phyloP scores from a whole-genome alignment of 352 stramenopile genomes.

The Globisporangium cylindrosporum region DNA sequence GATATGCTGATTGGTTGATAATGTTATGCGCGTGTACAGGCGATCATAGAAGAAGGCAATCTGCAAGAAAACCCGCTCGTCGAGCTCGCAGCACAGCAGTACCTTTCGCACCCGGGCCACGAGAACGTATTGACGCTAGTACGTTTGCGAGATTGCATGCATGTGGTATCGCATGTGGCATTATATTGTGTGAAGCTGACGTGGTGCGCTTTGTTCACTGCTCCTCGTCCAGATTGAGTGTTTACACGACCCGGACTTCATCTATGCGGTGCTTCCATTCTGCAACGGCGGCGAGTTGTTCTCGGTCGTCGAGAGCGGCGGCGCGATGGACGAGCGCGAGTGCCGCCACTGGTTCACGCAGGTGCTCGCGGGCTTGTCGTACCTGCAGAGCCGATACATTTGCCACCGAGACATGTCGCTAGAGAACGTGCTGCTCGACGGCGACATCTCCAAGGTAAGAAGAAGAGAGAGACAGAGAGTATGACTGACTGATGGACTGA shows the following conservation, averaged over 20 bases:
- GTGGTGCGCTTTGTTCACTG: background rate
- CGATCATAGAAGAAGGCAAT: conserved; percentile 85
- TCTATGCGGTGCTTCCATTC: conserved; percentile 83
- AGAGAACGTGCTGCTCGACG: conserved; percentile 84
- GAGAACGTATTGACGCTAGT: conserved; percentile 84
- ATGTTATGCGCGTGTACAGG: conserved; percentile 26
- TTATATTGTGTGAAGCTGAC: background rate
- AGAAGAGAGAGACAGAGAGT: background rate
- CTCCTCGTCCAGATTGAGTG: conserved; percentile 61
- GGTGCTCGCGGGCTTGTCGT: conserved; percentile 74
- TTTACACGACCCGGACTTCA: conserved; percentile 80
- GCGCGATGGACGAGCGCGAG: conserved; percentile 72
- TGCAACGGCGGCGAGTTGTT: conserved; percentile 85
- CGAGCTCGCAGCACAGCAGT: conserved; percentile 83
- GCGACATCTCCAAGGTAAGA: conserved; percentile 75
- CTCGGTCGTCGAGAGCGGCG: conserved; percentile 77
- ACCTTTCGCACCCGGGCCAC: conserved; percentile 75
- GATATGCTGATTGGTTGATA: background rate
- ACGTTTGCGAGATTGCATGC: conserved; percentile 11
- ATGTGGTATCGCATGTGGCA: background rate
- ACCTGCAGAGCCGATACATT: conserved; percentile 82
- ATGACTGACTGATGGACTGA: background rate
- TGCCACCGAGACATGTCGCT: conserved; percentile 88
- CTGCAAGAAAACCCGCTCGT: conserved; percentile 86
- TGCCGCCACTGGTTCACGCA: conserved; percentile 85